phyloP scores from a whole-genome alignment of 306 rosid genomes.

The Cyamopsis tetragonoloba region DNA sequence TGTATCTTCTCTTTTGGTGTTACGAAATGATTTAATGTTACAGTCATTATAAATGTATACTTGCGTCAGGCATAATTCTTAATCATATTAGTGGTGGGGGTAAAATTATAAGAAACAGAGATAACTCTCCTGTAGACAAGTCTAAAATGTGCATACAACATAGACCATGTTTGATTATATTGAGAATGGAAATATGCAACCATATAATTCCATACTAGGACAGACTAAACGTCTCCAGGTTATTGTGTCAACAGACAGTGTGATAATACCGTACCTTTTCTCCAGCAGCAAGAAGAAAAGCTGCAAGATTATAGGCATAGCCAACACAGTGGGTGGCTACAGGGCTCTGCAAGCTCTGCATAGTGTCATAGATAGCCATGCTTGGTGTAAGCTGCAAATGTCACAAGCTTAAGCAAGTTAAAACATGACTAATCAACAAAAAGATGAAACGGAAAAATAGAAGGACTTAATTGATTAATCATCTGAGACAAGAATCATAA shows the following conservation, averaged over 20 bases:
- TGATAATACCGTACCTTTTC: constrained; percentile 56
- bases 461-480: constrained; percentile 15
- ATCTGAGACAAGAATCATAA: neutral
- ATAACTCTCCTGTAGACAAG: neutral
- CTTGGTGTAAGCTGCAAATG: constrained; percentile 86
- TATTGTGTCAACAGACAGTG: constrained; percentile 2
- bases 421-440: constrained; percentile 12
- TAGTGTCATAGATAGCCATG: constrained; percentile 85
- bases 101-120: neutral
- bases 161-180: constrained; percentile 8
- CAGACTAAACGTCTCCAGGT: neutral
- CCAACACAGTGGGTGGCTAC: constrained; percentile 87
- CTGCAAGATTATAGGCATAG: constrained; percentile 69
- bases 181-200: constrained; percentile 6
- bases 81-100: neutral
- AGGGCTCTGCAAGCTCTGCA: constrained; percentile 86
- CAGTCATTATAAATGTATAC: neutral
- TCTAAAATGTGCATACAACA: neutral
- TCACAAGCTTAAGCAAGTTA: constrained; percentile 24
- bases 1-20: neutral
- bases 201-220: neutral
- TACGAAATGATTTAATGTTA: neutral
- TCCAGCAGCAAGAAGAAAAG: constrained; percentile 91
- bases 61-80: constrained; percentile 5
- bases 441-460: constrained; percentile 14